Evolutionary conservation across 306 rosid species (phyloP).

Genomic region (Boehmeria nivea): DNA sequence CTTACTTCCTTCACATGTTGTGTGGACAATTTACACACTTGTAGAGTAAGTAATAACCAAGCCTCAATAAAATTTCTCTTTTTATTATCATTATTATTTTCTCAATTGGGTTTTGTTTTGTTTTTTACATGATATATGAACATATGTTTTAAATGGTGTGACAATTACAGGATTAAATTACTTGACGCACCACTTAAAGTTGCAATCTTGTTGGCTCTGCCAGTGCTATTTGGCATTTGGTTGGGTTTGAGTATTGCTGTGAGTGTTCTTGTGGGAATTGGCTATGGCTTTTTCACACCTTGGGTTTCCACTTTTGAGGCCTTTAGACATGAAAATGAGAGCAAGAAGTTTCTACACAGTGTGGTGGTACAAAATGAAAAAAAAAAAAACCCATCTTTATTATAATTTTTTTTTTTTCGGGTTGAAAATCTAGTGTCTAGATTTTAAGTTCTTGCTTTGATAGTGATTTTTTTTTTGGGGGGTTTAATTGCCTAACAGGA

Average conservation of each 20-base stretch:
- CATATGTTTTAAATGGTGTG: slow-evolving; percentile 14
- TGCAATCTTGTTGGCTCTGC: slow-evolving; percentile 59
- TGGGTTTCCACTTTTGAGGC: slow-evolving; percentile 91
- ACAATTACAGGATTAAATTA: slow-evolving; percentile 45
- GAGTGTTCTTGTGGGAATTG: slow-evolving; percentile 66
- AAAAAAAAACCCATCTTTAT: not conserved
- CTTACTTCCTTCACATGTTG: slow-evolving; percentile 65
- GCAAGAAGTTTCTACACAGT: slow-evolving; percentile 51
- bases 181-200: slow-evolving; percentile 66
- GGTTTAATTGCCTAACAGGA: slow-evolving; percentile 35
- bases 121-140: not conserved
- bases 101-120: too few species aligned
- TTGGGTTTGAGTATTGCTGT: slow-evolving; percentile 72
- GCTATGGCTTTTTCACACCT: slow-evolving; percentile 81
- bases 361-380: slow-evolving; percentile 41
- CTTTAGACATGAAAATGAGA: slow-evolving; percentile 53
- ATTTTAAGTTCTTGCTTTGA: too few species aligned
- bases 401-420: slow-evolving; percentile 1
- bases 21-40: slow-evolving; percentile 71
- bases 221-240: slow-evolving; percentile 73
- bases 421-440: not conserved
- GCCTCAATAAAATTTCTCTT: not conserved
- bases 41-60: slow-evolving; percentile 34
- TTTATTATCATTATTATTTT: too few species aligned
- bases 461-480: not conserved